Evolutionary conservation across 1,284 basidiomycete species (phyloP).

Genomic region (Afroboletus lepidellus): DNA sequence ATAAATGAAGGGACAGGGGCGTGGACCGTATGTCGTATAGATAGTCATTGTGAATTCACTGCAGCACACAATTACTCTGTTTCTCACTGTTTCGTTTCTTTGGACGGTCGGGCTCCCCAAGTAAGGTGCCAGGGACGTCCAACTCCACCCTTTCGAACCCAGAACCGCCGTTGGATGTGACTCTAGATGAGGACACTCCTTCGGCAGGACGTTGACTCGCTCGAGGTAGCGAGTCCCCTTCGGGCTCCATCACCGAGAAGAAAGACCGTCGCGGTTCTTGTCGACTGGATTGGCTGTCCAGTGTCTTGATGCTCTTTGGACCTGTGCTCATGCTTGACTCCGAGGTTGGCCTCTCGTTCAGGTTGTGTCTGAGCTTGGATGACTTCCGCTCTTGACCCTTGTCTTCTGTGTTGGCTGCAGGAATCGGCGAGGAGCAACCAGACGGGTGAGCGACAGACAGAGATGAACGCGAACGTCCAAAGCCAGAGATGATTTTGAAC

Average conservation of each 20-base stretch:
- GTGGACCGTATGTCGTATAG: slow-evolving; percentile 1
- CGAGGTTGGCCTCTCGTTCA: slow-evolving; percentile 46
- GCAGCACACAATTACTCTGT: slow-evolving; percentile 42
- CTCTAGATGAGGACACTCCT: slow-evolving; percentile 14
- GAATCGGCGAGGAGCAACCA: slow-evolving; percentile 30
- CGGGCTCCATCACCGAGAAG: slow-evolving; percentile 27
- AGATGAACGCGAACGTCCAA: slow-evolving; percentile 60
- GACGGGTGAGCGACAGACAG: slow-evolving; percentile 25
- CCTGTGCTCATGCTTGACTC: slow-evolving; percentile 50
- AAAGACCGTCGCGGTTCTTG: slow-evolving; percentile 33
- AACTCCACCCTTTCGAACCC: slow-evolving; percentile 19
- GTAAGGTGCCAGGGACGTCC: slow-evolving; percentile 37
- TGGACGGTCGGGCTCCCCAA: slow-evolving; percentile 34
- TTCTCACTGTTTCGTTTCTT: slow-evolving; percentile 42
- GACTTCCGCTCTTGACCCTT: slow-evolving; percentile 32
- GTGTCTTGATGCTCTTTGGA: slow-evolving; percentile 46
- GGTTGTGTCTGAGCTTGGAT: slow-evolving; percentile 35
- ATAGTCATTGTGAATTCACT: slow-evolving; percentile 29
- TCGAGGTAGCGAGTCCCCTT: slow-evolving; percentile 17
- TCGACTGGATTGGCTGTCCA: slow-evolving; percentile 36
- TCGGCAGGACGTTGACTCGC: slow-evolving; percentile 12
- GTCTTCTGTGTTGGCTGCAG: slow-evolving; percentile 23
- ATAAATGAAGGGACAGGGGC: neutral
- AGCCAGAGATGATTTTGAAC: slow-evolving; percentile 61
- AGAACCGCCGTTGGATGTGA: slow-evolving; percentile 7